These are phyloP conservation scores for Monosporozyma solicola DNA, from an alignment of 805 yeast genomes.

Conservation along the genomic window DNA sequence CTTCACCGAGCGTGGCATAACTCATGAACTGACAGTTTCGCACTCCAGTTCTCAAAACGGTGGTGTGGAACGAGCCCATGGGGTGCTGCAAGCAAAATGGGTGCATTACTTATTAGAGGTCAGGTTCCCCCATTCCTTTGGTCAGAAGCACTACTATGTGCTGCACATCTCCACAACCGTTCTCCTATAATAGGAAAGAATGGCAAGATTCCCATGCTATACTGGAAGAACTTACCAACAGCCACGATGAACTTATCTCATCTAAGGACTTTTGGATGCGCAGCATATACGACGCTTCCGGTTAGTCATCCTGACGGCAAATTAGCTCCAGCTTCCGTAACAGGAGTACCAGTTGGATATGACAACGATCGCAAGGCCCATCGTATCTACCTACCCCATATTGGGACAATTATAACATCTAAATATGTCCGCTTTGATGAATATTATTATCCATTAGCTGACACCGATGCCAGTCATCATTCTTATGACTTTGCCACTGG, in stretches of 20 bases:
- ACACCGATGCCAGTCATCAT: too few species aligned
- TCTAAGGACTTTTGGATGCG: conserved; percentile 10
- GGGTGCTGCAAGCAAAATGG: conserved; percentile 5
- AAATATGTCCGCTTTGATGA: too few species aligned
- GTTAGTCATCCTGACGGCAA: conserved; percentile 2
- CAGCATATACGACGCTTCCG: conserved; percentile 8
- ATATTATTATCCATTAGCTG: too few species aligned
- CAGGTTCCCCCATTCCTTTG: conserved; percentile 10
- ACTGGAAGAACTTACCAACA: neutral
- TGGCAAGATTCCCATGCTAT: conserved; percentile 2
- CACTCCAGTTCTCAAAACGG: conserved; percentile 9
- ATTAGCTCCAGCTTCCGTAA: neutral
- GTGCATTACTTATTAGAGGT: conserved; percentile 5
- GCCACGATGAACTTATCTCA: neutral
- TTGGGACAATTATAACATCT: too few species aligned
- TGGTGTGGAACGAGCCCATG: conserved; percentile 11
- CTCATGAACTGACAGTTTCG: conserved; percentile 8
- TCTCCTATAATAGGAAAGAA: conserved; percentile 2
- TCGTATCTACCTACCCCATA: too few species aligned
- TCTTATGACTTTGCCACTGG: too few species aligned
- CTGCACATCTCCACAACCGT: conserved; percentile 8
- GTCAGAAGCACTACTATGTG: conserved; percentile 10
- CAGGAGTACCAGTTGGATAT: conserved; percentile 5
- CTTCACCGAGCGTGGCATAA: conserved; percentile 1
- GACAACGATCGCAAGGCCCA: neutral